phyloP scores from a whole-genome alignment of 768 basidiomycete species.

The Dioszegia hungarica region DNA sequence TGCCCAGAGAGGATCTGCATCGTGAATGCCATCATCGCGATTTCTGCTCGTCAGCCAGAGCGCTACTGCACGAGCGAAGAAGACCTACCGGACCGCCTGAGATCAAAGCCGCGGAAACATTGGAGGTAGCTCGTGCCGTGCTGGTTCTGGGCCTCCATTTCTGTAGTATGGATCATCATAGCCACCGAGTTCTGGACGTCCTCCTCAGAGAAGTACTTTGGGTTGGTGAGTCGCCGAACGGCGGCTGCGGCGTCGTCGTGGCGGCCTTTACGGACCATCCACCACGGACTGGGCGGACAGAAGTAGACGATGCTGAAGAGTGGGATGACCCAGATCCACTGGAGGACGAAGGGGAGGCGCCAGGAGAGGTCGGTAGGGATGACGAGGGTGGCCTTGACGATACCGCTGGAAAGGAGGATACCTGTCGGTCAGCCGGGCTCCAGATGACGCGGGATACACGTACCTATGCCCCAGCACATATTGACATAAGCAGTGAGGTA shows the following conservation, averaged over 20 bases:
- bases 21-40: too few relatives aligned
- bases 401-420: too few relatives aligned
- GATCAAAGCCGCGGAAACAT: conserved; percentile 47
- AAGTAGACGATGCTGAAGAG: conserved; percentile 24
- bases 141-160: conserved; percentile 38
- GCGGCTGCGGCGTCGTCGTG: conserved; percentile 21
- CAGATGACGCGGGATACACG: too few relatives aligned
- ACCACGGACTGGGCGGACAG: conserved; percentile 37
- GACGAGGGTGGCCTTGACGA: conserved; percentile 8
- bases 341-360: conserved; percentile 33
- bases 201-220: too few relatives aligned
- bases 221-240: conserved; percentile 12
- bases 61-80: too few relatives aligned
- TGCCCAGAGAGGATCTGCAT: too few relatives aligned
- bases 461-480: conserved; percentile 41
- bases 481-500: conserved; percentile 37
- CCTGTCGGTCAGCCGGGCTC: too few relatives aligned
- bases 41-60: too few relatives aligned
- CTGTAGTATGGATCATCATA: conserved; percentile 48
- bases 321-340: conserved; percentile 25
- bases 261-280: conserved; percentile 34
- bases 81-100: too few relatives aligned
- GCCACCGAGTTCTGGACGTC: conserved; percentile 42
- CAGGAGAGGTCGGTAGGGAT: conserved; percentile 15
- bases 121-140: conserved; percentile 44